phyloP scores from a whole-genome alignment of 2,329 filamentous ascomycete genomes.

The Magnaporthiopsis incrustans region DNA sequence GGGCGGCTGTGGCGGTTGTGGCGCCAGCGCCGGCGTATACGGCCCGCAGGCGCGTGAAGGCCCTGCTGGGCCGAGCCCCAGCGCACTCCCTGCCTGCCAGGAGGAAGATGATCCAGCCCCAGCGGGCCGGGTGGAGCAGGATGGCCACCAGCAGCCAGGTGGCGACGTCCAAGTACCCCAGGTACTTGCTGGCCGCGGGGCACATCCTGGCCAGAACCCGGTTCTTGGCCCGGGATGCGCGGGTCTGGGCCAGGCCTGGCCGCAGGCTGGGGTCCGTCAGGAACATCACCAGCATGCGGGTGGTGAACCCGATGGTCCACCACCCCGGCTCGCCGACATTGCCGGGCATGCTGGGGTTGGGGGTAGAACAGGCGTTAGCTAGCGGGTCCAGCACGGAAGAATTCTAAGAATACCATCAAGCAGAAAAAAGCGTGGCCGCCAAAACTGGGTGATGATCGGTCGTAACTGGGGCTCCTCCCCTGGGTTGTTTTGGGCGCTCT shows the following conservation, averaged over 20 bases:
- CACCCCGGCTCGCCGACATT: neutral
- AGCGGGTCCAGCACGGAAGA: too few relatives aligned
- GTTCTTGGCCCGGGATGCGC: too few relatives aligned
- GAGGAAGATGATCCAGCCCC: slow-evolving; percentile 4
- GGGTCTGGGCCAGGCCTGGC: too few relatives aligned
- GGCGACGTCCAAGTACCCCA: slow-evolving; percentile 1
- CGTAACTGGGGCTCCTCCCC: too few relatives aligned
- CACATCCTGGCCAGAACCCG: too few relatives aligned
- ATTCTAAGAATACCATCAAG: too few relatives aligned
- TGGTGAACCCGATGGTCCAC: slow-evolving; percentile 3
- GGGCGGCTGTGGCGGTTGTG: too few relatives aligned
- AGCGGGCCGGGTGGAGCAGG: neutral
- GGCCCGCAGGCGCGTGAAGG: neutral
- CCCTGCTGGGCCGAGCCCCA: neutral
- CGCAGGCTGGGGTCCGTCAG: neutral
- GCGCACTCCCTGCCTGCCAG: neutral
- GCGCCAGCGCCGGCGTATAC: too few relatives aligned
- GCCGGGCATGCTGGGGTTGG: neutral
- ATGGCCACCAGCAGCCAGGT: neutral
- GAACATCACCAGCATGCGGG: slow-evolving; percentile 6
- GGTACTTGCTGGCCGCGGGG: neutral
- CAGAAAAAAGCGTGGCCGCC: too few relatives aligned
- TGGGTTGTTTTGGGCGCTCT: too few relatives aligned
- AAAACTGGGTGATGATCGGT: too few relatives aligned
- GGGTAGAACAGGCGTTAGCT: neutral